Evolutionary conservation across 1,284 basidiomycete species (phyloP).

Genomic region (Tilletia setariae): DNA sequence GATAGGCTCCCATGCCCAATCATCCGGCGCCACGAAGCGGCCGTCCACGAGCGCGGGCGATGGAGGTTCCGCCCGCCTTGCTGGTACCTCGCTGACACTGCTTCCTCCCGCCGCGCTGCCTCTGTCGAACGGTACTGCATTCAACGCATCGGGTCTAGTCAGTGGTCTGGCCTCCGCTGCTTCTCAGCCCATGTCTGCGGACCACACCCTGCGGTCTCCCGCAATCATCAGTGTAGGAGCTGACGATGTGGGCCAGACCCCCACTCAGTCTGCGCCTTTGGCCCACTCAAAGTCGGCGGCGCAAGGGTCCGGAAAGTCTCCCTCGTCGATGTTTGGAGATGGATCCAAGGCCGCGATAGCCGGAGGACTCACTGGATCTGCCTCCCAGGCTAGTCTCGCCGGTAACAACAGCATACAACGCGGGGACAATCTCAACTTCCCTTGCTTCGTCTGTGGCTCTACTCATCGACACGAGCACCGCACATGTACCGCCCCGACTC

Average conservation of each 20-base stretch:
- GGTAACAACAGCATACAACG: neutral
- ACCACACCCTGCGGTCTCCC: too few species aligned
- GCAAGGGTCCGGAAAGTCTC: too few species aligned
- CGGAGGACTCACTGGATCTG: neutral
- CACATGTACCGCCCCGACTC: neutral
- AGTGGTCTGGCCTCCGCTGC: neutral
- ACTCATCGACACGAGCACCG: constrained; percentile 9
- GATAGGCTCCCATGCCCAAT: too few species aligned
- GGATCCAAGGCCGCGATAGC: neutral
- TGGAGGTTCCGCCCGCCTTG: neutral
- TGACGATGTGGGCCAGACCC: too few species aligned
- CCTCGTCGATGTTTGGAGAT: too few species aligned
- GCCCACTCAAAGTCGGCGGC: too few species aligned
- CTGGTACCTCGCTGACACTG: neutral
- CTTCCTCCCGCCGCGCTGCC: neutral
- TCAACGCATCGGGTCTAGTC: neutral
- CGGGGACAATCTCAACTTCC: neutral
- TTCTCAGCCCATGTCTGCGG: neutral
- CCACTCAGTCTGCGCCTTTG: too few species aligned
- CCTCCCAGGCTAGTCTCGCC: neutral
- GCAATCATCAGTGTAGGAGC: too few species aligned
- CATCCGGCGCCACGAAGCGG: neutral
- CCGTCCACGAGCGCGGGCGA: constrained; percentile 8
- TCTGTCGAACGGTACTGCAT: neutral
- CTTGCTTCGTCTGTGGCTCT: constrained; percentile 15